These are phyloP conservation scores for Scedosporium apiospermum DNA, from an alignment of 2,329 filamentous ascomycete species.

Conservation along the genomic window DNA sequence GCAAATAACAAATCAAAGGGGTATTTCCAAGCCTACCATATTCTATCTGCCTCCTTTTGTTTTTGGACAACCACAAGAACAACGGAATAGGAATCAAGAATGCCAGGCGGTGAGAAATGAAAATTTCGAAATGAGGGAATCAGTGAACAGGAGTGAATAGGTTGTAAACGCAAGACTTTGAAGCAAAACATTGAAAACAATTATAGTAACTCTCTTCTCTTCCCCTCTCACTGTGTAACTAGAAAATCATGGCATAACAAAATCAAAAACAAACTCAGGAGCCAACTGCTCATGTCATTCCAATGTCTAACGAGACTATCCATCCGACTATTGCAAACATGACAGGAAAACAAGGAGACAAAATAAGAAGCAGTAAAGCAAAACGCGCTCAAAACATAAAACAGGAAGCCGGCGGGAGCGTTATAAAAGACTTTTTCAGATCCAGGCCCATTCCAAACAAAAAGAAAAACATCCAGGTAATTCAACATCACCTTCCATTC, in stretches of 20 bases:
- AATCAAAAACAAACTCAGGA: background rate
- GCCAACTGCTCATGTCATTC: background rate
- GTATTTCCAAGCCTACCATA: constrained; percentile 5
- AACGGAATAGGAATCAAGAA: background rate
- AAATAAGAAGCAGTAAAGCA: background rate
- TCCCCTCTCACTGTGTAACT: background rate
- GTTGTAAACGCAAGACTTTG: background rate
- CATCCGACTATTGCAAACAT: too few relatives aligned
- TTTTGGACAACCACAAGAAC: background rate
- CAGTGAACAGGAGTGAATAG: background rate
- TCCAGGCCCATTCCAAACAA: background rate
- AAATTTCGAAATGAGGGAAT: background rate
- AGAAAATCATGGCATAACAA: background rate
- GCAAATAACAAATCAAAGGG: background rate
- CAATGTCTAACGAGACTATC: too few relatives aligned
- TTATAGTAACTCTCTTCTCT: background rate
- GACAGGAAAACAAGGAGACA: too few relatives aligned
- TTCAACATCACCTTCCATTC: background rate
- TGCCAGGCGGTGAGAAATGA: background rate
- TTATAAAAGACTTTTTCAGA: constrained; percentile 4
- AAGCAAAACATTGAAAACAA: background rate
- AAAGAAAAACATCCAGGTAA: constrained; percentile 2
- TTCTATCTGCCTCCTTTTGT: constrained; percentile 2
- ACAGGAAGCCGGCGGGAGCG: constrained; percentile 1
- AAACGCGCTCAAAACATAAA: background rate